phyloP scores from a whole-genome alignment of 352 stramenopile species.

The Hyphochytrium catenoides region DNA sequence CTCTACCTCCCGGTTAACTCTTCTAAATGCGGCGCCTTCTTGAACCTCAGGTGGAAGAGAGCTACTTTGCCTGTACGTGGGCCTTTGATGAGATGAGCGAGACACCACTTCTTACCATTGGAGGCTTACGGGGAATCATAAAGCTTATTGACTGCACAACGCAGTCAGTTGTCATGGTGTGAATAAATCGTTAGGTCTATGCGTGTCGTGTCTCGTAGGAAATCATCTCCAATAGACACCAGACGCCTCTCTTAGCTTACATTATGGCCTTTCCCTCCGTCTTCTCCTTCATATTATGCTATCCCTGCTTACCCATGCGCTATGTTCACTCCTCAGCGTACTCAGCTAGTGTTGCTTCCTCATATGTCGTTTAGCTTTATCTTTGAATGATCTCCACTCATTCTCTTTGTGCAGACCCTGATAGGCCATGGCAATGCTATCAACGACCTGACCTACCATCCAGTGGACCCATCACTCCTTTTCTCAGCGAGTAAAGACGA shows the following conservation, averaged over 20 bases:
- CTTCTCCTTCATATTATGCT: too few relatives aligned
- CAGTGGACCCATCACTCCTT: constrained; percentile 57
- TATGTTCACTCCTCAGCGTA: too few relatives aligned
- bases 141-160: constrained; percentile 56
- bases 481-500: constrained; percentile 76
- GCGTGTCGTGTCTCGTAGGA: too few relatives aligned
- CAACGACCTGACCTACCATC: constrained; percentile 74
- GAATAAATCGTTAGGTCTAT: too few relatives aligned
- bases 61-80: constrained; percentile 49
- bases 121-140: constrained; percentile 37
- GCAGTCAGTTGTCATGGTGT: constrained; percentile 39
- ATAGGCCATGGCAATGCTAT: constrained; percentile 70
- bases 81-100: constrained; percentile 35
- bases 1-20: too few relatives aligned
- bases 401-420: constrained; percentile 9
- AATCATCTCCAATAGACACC: too few relatives aligned
- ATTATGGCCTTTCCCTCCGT: too few relatives aligned
- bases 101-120: constrained; percentile 36
- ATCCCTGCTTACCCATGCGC: too few relatives aligned
- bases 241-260: too few relatives aligned
- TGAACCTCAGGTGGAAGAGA: constrained; percentile 20
- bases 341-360: too few relatives aligned
- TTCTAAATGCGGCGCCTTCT: constrained; percentile 1
- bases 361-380: too few relatives aligned
- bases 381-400: too few relatives aligned